Evolutionary conservation across 331 rosid genomes (phyloP).

Genomic region (Malus hybrid): DNA sequence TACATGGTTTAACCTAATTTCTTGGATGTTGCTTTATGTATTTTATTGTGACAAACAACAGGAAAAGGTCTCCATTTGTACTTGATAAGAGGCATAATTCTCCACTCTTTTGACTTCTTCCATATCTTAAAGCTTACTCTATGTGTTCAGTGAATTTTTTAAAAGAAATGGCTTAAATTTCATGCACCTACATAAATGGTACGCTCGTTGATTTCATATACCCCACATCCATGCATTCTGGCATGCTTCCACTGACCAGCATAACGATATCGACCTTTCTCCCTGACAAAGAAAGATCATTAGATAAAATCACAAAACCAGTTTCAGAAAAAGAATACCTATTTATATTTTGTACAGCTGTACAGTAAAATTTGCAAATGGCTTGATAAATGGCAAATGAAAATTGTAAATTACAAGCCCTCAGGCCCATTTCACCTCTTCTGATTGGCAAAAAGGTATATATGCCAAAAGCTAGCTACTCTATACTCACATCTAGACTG

Average conservation of each 20-base stretch:
- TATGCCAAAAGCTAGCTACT: not conserved
- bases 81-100: not conserved
- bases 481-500: not conserved
- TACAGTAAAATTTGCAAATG: not conserved
- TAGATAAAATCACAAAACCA: not conserved
- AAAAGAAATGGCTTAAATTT: slow-evolving; percentile 5
- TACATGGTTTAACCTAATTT: no score
- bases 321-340: not conserved
- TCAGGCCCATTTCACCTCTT: not conserved
- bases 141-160: not conserved
- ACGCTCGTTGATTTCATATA: slow-evolving; percentile 72
- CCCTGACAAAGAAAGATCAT: slow-evolving; percentile 45
- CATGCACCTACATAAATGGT: slow-evolving; percentile 48
- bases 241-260: slow-evolving; percentile 99
- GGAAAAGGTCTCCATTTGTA: not conserved
- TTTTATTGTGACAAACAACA: not conserved
- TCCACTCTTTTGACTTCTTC: slow-evolving; percentile 2
- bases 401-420: not conserved
- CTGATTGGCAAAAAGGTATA: not conserved
- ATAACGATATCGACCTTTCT: slow-evolving; percentile 89
- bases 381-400: not conserved
- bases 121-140: slow-evolving; percentile 8
- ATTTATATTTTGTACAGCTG: no score
- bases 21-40: not conserved
- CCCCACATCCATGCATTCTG: slow-evolving; percentile 97